Evolutionary conservation across 2,329 filamentous ascomycete genomes (phyloP), one percentile per base, ranked within the genome.

Genomic region (Penicillium palitans): DNA sequence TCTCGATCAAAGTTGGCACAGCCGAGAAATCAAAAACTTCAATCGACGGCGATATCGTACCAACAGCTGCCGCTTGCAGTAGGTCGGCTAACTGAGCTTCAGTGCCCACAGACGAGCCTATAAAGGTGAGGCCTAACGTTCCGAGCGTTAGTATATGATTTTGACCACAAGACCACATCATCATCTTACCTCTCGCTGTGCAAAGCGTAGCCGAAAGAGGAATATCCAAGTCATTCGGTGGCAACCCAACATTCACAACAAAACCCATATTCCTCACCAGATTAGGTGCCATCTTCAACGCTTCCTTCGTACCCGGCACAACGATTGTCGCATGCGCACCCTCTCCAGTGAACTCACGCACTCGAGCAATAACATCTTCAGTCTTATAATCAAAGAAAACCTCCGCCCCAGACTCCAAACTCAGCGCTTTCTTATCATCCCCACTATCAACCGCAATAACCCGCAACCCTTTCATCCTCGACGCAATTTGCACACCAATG

Each of bases 401-500:
- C 27, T 66, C 63, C 1, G 65, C 66, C 1, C 65, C 63, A 25
- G 65, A 67, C 10, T 57, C 31, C 7, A 67, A 25, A 55, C 66
- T 68, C 8, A 67, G 50, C 2, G 57, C 48, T 41, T 55, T 55
- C 50, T 68, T 68, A 3, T 59, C 60, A 21, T 61, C 58, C 5
- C 65, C 64, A 13, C 39, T 60, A 44, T 67, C 65, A 19, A 67
- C 53, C 7, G 63, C 85, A 61, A 87, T 84, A 37, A 87, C 82
- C 31, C 85, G 78, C 63, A 84, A 76, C 15, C 80, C 82, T 75
- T 87, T 84, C 12, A 80, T 84, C 12, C 75, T 69, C 4, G 77
- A 67, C 2, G 81, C 82, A 59, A 86, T 81, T 47, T 81, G 79
- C 19, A 81, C 72, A 0, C 79, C 82, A 10, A 86, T 66, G 69